phyloP scores from a whole-genome alignment of 2,329 filamentous ascomycete genomes.

The Hypomyces rosellus region DNA sequence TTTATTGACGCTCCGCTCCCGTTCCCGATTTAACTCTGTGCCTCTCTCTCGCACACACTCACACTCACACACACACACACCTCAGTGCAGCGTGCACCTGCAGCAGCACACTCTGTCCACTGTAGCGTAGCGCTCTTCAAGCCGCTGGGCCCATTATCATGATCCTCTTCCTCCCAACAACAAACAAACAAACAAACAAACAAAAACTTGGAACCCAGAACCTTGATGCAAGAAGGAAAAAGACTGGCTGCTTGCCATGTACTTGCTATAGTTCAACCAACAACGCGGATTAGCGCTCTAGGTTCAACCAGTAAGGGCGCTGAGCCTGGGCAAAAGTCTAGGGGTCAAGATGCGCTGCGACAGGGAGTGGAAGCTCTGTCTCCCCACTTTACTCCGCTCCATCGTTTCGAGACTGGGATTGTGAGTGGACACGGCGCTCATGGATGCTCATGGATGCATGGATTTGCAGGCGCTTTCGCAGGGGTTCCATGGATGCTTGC shows the following conservation, averaged over 20 bases:
- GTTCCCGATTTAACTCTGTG: no score
- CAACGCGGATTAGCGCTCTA: neutral
- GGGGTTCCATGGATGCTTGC: conserved; percentile 1
- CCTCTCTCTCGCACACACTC: no score
- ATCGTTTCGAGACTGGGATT: conserved; percentile 11
- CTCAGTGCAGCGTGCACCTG: no score
- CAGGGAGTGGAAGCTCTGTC: conserved; percentile 3
- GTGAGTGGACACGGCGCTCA: conserved; percentile 8
- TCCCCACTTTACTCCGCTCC: conserved; percentile 5
- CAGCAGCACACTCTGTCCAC: no score
- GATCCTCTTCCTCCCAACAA: no score
- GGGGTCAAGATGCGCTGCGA: conserved; percentile 1
- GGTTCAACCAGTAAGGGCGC: conserved; percentile 5
- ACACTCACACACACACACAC: no score
- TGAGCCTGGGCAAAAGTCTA: neutral
- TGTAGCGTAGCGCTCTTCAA: no score
- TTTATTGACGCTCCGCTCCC: no score
- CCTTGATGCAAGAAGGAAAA: neutral
- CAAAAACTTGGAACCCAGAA: no score
- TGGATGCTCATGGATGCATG: conserved; percentile 5
- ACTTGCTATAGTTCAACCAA: neutral
- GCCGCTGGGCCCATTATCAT: no score
- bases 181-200: no score
- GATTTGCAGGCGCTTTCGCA: neutral
- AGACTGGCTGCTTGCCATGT: neutral